Evolutionary conservation across 768 basidiomycete genomes (phyloP).

Genomic region (Chalciporus sphaerocephalus): DNA sequence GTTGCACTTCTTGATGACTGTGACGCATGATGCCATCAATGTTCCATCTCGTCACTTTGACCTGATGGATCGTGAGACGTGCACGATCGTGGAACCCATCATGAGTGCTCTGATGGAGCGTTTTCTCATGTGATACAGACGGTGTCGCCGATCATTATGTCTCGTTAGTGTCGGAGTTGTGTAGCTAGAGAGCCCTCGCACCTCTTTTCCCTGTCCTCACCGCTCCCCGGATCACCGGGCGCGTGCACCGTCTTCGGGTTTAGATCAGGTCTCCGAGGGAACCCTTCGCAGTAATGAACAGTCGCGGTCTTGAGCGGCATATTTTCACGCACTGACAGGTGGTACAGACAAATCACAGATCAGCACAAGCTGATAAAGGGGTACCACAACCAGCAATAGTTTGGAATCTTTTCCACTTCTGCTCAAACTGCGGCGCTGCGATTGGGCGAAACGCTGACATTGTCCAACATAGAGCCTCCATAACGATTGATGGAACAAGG

Average conservation of each 20-base stretch:
- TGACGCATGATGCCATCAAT: slow-evolving; percentile 1
- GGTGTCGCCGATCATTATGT: slow-evolving; percentile 15
- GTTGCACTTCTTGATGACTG: slow-evolving; percentile 6
- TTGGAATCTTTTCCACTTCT: neutral
- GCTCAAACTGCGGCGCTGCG: too few species aligned
- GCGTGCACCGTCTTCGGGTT: slow-evolving; percentile 7
- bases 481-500: neutral
- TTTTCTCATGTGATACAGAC: slow-evolving; percentile 11
- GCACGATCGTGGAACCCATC: slow-evolving; percentile 12
- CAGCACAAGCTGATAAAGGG: neutral
- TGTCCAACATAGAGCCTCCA: slow-evolving; percentile 10
- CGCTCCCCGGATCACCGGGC: slow-evolving; percentile 20
- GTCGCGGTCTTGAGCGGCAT: slow-evolving; percentile 4
- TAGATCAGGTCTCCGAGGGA: slow-evolving; percentile 8
- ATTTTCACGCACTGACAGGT: neutral
- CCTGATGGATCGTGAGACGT: slow-evolving; percentile 16
- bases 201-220: neutral
- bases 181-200: neutral
- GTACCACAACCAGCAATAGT: neutral
- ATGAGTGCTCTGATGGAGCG: neutral
- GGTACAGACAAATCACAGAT: neutral
- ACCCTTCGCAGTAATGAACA: slow-evolving; percentile 12
- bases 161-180: neutral
- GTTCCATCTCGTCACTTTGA: neutral
- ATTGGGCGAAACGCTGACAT: neutral